Percentiles rank a stretch among this genome's conserved stretches.
Evolutionary conservation across 2,329 filamentous ascomycete genomes (phyloP).

Genomic region (Chaetomium sp.): DNA sequence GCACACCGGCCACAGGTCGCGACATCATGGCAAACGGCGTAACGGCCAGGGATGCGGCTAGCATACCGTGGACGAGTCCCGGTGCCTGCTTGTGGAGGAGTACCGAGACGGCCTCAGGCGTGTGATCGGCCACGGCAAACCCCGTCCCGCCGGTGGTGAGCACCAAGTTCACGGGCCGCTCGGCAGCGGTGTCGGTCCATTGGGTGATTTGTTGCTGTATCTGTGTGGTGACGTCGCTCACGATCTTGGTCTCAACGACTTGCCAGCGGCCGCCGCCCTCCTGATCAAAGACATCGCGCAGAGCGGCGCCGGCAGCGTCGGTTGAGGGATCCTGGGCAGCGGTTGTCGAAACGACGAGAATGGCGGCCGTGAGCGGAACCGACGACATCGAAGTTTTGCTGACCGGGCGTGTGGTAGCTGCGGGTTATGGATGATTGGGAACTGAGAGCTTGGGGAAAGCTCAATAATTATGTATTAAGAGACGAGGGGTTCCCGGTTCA

Average conservation of each 20-base stretch:
- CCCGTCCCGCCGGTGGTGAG: constrained; percentile 90
- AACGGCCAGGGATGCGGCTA: constrained; percentile 72
- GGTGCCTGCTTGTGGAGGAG: constrained; percentile 80
- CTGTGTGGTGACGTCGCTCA: constrained; percentile 65
- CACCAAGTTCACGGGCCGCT: constrained; percentile 59
- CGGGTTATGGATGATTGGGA: no score
- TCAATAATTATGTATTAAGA: no score
- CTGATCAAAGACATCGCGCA: constrained; percentile 62
- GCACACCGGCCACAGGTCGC: constrained; percentile 80
- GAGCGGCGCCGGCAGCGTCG: constrained; percentile 62
- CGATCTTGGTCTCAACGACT: constrained; percentile 63
- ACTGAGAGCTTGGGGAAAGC: no score
- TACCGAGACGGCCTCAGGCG: constrained; percentile 80
- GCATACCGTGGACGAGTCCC: constrained; percentile 92
- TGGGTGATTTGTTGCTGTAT: constrained; percentile 67
- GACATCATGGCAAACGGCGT: constrained; percentile 98
- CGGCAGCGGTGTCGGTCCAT: constrained; percentile 62
- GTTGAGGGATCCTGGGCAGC: constrained; percentile 71
- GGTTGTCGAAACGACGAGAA: constrained; percentile 88
- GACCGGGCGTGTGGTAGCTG: no score
- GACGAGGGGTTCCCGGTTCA: no score
- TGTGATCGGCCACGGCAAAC: constrained; percentile 77
- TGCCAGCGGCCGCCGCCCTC: constrained; percentile 67
- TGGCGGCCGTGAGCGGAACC: constrained; percentile 38
- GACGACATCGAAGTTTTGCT: neutral